Evolutionary conservation across 352 stramenopile species (phyloP).

Genomic region (Globisporangium solare): DNA sequence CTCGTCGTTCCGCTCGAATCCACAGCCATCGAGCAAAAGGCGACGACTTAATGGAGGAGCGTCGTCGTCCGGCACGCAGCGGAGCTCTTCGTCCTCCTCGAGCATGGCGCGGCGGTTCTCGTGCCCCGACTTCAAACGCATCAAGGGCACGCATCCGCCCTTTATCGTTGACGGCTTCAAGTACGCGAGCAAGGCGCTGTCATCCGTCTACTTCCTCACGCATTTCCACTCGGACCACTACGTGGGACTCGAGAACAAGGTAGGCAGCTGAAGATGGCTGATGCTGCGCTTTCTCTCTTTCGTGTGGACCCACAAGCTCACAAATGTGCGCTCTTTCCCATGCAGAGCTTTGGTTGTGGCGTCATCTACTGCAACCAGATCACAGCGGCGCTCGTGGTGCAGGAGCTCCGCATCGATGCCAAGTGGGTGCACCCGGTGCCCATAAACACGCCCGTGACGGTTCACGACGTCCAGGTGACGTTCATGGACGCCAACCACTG

Average conservation of each 20-base stretch:
- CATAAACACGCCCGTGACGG: slow-evolving; percentile 84
- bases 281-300: neutral
- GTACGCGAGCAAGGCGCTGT: slow-evolving; percentile 70
- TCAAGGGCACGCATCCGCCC: slow-evolving; percentile 64
- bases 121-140: slow-evolving; percentile 80
- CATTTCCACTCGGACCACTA: slow-evolving; percentile 99
- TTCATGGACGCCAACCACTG: slow-evolving; percentile 97
- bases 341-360: slow-evolving; percentile 82
- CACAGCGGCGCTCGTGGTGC: slow-evolving; percentile 89
- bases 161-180: slow-evolving; percentile 88
- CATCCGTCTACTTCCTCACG: slow-evolving; percentile 93
- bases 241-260: slow-evolving; percentile 73
- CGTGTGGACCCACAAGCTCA: too few species aligned
- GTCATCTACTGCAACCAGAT: slow-evolving; percentile 95
- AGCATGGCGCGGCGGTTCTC: slow-evolving; percentile 5
- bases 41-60: neutral
- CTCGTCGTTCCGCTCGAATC: neutral
- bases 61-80: slow-evolving; percentile 12
- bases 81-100: slow-evolving; percentile 1
- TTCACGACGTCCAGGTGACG: slow-evolving; percentile 90
- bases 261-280: too few species aligned
- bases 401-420: slow-evolving; percentile 89
- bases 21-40: slow-evolving; percentile 25
- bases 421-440: slow-evolving; percentile 90
- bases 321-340: neutral